phyloP scores from a whole-genome alignment of 805 yeast genomes.

The Lipomyces lipofer region DNA sequence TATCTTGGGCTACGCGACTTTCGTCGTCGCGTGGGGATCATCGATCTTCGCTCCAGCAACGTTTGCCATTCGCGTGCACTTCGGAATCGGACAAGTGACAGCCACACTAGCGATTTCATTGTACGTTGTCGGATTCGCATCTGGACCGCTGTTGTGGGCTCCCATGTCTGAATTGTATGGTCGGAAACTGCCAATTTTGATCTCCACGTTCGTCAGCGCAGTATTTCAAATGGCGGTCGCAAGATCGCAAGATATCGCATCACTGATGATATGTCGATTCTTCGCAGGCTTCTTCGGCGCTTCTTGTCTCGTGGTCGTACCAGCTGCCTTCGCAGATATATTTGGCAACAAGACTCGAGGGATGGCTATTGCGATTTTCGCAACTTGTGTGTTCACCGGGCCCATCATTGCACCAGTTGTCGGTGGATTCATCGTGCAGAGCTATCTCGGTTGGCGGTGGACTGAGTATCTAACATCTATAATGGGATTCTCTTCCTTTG shows the following conservation, averaged over 20 bases:
- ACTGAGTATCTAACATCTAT: constrained; percentile 68
- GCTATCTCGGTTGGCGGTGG: constrained; percentile 74
- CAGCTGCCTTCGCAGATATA: constrained; percentile 77
- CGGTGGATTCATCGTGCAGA: constrained; percentile 58
- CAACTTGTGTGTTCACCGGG: constrained; percentile 66
- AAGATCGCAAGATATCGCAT: constrained; percentile 48
- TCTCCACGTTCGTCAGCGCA: constrained; percentile 51
- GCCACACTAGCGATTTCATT: constrained; percentile 73
- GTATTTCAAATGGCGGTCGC: constrained; percentile 39
- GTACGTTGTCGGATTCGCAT: constrained; percentile 79
- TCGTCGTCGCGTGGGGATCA: constrained; percentile 69
- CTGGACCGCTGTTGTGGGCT: constrained; percentile 81
- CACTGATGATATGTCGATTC: constrained; percentile 67
- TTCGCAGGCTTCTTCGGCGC: constrained; percentile 75
- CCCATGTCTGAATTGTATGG: constrained; percentile 74
- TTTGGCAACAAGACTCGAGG: constrained; percentile 72
- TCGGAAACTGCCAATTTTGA: constrained; percentile 60
- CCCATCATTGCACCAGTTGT: constrained; percentile 76
- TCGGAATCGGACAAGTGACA: constrained; percentile 61
- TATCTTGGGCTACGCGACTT: constrained; percentile 51
- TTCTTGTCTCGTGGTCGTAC: constrained; percentile 78
- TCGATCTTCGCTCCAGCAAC: constrained; percentile 71
- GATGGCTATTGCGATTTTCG: constrained; percentile 63
- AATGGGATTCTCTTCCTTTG: constrained; percentile 48
- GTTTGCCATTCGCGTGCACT: constrained; percentile 46